Percentiles rank a stretch among this genome's conserved stretches.
phyloP scores from a whole-genome alignment of 176 grass and related monocot genomes.

The Rhipidocladum racemiflorum region DNA sequence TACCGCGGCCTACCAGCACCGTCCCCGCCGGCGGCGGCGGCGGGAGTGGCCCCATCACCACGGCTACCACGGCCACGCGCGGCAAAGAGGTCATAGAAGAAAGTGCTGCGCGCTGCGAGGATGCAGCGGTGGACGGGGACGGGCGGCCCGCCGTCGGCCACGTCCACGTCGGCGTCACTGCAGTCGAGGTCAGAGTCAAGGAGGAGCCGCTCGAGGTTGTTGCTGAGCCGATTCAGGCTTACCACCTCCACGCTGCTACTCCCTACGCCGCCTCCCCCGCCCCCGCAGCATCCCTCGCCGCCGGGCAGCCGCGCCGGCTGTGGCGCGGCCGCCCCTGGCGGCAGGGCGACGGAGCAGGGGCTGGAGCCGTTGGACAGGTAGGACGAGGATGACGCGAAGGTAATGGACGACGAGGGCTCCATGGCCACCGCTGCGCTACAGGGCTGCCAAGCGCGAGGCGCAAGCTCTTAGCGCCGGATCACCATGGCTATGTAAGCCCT shows the following conservation, averaged over 20 bases:
- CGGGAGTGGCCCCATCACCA: slow-evolving; percentile 14
- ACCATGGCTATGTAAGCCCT: slow-evolving; percentile 8
- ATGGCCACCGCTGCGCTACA: slow-evolving; percentile 14
- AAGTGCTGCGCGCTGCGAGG: slow-evolving; percentile 67
- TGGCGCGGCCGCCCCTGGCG: slow-evolving; percentile 12
- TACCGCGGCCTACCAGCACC: slow-evolving; percentile 50
- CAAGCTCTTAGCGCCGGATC: slow-evolving; percentile 28
- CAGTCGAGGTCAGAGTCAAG: slow-evolving; percentile 63
- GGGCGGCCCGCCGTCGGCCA: slow-evolving; percentile 52
- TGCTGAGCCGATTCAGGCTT: slow-evolving; percentile 74
- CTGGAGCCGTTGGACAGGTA: slow-evolving; percentile 67
- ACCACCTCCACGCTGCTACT: slow-evolving; percentile 48
- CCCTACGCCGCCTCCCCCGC: not conserved
- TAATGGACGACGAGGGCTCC: slow-evolving; percentile 72
- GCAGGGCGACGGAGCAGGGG: slow-evolving; percentile 27
- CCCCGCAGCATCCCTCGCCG: slow-evolving; percentile 9
- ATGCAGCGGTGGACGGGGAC: slow-evolving; percentile 92
- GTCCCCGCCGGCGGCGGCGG: not conserved
- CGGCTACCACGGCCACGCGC: slow-evolving; percentile 21
- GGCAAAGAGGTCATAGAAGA: slow-evolving; percentile 78
- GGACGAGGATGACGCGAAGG: slow-evolving; percentile 59
- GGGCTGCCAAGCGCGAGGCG: not conserved
- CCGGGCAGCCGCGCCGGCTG: not conserved
- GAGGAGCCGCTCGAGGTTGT: slow-evolving; percentile 75
- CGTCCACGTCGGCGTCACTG: slow-evolving; percentile 81